phyloP scores from a whole-genome alignment of 306 rosid genomes.

The Pyrus betulifolia region DNA sequence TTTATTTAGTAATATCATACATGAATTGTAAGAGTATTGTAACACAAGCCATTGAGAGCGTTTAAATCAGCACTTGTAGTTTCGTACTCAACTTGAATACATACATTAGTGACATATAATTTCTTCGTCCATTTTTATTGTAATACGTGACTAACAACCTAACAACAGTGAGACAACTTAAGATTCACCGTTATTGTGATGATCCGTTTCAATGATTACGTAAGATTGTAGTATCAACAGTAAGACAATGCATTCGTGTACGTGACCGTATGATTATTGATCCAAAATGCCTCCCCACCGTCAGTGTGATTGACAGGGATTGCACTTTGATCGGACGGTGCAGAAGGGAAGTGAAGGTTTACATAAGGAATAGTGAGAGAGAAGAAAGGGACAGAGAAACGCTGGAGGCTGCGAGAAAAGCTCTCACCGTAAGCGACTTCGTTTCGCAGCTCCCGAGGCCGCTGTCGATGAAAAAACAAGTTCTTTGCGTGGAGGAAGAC shows the following conservation, averaged over 20 bases:
- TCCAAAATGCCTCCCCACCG: background rate
- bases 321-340: background rate
- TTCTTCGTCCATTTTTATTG: background rate
- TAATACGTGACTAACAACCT: too few species aligned
- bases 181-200: too few species aligned
- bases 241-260: background rate
- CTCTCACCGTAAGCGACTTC: slow-evolving; percentile 44
- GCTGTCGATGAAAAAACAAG: slow-evolving; percentile 15
- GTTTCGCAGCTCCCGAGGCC: slow-evolving; percentile 39
- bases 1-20: too few species aligned
- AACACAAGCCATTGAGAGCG: too few species aligned
- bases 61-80: too few species aligned
- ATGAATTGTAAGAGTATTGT: too few species aligned
- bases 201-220: too few species aligned
- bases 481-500: background rate
- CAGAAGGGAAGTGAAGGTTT: background rate
- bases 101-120: too few species aligned
- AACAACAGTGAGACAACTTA: too few species aligned
- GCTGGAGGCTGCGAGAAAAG: slow-evolving; percentile 47
- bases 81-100: too few species aligned
- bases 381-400: slow-evolving; percentile 14
- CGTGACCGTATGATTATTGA: background rate
- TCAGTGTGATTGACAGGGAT: background rate
- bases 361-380: background rate
- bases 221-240: too few species aligned